Evolutionary conservation across 2,329 filamentous ascomycete genomes (phyloP), one percentile per base, ranked within the genome.

Genomic region (Didymella pomorum): DNA sequence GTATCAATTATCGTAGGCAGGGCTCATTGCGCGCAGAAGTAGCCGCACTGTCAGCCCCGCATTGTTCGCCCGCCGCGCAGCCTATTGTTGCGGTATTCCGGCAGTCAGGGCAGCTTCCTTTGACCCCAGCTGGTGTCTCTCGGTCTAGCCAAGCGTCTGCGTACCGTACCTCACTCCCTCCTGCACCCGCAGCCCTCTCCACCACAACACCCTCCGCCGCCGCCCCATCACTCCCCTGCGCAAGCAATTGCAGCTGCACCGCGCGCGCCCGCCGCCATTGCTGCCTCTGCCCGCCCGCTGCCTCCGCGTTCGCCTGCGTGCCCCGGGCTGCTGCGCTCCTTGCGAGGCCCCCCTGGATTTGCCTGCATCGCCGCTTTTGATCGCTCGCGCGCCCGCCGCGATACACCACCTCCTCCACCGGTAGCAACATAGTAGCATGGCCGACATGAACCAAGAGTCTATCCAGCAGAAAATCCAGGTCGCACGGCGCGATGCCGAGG

Each of bases 401-500:
- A 53, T 50, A 44, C 52, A 47, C 41, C 37, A 28, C 50, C 49
- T 61, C 50, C n/a, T 56, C 48, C 58, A 49, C 61, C 51, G 46
- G 52, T 45, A 49, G 53, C 52, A 21, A 56, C 55, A 23, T 39
- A 52, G 52, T 62, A 73, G 53, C 65, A 77, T 82, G 79, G 79
- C 80, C 71, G 80, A 82, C 69, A 79, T 80, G 75, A 82, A 77
- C 66, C 79, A 80, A 64, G 81, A 82, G 66, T 80, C 79, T 46
- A 80, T 82, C 62, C 81, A 82, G 76, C 80, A 82, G 75, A 81
- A 79, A 79, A 96, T 97, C 88, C 94, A 98, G 86, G 90, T 93
- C 82, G 94, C 95, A 78, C 89, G 95, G 80, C 92, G 95, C 84
- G 95, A 99, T 86, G 95, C 95, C 73, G 95, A 98, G 84, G 93